Base-by-base conservation (phyloP, 2,329 filamentous ascomycete species). In the Coleophoma crateriformis region DNA sequence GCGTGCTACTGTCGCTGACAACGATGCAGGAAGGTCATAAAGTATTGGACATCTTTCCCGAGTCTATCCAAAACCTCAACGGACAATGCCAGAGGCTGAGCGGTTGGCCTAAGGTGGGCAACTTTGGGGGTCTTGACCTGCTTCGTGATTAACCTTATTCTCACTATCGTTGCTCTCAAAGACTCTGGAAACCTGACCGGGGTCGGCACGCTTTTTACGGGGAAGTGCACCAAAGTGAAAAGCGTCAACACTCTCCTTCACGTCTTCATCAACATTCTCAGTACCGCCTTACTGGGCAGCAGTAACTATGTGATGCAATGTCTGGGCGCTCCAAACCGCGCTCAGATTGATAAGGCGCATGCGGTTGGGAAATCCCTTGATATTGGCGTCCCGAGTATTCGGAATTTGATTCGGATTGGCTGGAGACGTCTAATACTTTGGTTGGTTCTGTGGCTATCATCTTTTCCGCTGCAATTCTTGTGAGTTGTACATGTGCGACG, bases 261-360 rank as follows among this genome's bases (percentile, higher is more conserved):
- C 33, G 13, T 50, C 11, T 19, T 57, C 1, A 68, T 71, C 48
- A 71, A 70, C 41, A 49, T 64, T 10, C 45, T 70, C 7, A 63
- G 61, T 22, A 68, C 64, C 1, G 20, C 61, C 3, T 51, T 69
- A 0, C 55, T 70, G 1, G 57, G 55, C 7, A 61, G 63, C 0
- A 64, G 61, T 32, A 69, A 68, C 46, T 67, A 66, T 54, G 60
- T 56, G 47, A 68, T 69, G 65, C 67, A 70, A 54, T 62, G 55
- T 44, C 49, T 67, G 6, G 51, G 46, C 8, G 59, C 64, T 2
- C 67, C 67, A 0, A 64, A 62, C 3, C 52, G 66, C 20, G 41
- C 52, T 5, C 64, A 67, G 20, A 48, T 68, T 13, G 59, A 69
- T 40, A 48, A 50, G 14, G 64, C 62, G 2, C 67, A 70, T 51